Conservation (phyloP, 2,329 filamentous ascomycete genomes). For the Trichoderma sp. region DNA sequence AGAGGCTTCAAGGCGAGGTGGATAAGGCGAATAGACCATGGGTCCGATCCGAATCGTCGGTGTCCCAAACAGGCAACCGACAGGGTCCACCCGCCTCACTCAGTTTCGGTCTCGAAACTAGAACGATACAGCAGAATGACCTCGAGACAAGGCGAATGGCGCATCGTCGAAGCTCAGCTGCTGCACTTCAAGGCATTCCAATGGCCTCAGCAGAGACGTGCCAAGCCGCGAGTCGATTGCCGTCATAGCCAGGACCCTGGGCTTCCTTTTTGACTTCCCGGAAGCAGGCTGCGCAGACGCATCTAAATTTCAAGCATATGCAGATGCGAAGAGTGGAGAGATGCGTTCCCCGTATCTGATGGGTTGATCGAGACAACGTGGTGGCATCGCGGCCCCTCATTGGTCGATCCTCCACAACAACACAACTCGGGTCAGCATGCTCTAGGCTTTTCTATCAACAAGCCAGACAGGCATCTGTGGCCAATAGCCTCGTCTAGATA, state of each 20-base stretch:
- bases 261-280: background rate
- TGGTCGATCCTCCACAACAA: conserved; percentile 13
- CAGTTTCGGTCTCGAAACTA: conserved; percentile 15
- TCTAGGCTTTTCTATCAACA: conserved; percentile 5
- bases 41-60: conserved; percentile 13
- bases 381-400: conserved; percentile 3
- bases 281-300: background rate
- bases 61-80: conserved; percentile 17
- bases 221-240: background rate
- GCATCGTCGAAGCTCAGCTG: background rate
- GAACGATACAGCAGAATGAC: background rate
- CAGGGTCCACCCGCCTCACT: background rate
- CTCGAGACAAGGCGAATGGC: background rate
- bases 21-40: background rate
- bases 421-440: background rate
- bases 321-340: conserved; percentile 4
- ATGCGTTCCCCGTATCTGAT: conserved; percentile 9
- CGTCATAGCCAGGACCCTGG: background rate
- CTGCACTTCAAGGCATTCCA: background rate
- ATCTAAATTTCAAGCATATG: conserved; percentile 16
- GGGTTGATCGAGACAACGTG: conserved; percentile 16
- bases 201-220: background rate
- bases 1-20: background rate
- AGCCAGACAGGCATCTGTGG: background rate
- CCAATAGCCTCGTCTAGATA: conserved; percentile 9